Conservation (phyloP, 108 stramenopile species). For the Aureococcus anophagefferens region DNA sequence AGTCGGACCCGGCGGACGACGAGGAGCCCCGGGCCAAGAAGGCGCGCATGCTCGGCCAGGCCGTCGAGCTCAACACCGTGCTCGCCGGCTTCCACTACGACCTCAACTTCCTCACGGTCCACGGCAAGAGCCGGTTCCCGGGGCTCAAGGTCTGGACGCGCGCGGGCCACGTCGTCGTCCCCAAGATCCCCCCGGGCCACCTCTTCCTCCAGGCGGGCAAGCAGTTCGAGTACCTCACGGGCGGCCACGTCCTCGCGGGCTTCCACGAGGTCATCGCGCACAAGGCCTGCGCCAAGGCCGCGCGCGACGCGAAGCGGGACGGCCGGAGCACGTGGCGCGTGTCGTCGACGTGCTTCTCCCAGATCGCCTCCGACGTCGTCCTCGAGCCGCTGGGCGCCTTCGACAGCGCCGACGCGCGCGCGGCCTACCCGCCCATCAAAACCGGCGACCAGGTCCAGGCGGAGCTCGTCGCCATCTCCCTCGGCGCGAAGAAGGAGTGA, state of each 20-base stretch:
- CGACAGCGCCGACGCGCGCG: background rate
- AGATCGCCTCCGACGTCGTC: constrained; percentile 44
- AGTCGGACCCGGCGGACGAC: background rate
- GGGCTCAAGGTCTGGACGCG: constrained; percentile 45
- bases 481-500: no score
- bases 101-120: constrained; percentile 46
- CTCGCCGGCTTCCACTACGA: constrained; percentile 49
- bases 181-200: constrained; percentile 38
- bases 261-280: constrained; percentile 49
- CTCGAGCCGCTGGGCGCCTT: constrained; percentile 18
- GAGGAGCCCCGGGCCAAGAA: background rate
- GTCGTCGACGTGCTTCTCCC: constrained; percentile 37
- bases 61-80: constrained; percentile 24
- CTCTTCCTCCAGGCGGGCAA: constrained; percentile 48
- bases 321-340: constrained; percentile 37
- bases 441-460: constrained; percentile 23
- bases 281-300: constrained; percentile 23
- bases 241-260: constrained; percentile 43
- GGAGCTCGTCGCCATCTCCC: constrained; percentile 18
- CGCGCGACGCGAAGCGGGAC: constrained; percentile 8
- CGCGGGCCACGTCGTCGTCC: constrained; percentile 19
- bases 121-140: constrained; percentile 42
- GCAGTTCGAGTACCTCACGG: constrained; percentile 42
- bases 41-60: background rate
- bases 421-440: constrained; percentile 1